phyloP scores from a whole-genome alignment of 202 grass and related monocot species.

The Carex arenaria region DNA sequence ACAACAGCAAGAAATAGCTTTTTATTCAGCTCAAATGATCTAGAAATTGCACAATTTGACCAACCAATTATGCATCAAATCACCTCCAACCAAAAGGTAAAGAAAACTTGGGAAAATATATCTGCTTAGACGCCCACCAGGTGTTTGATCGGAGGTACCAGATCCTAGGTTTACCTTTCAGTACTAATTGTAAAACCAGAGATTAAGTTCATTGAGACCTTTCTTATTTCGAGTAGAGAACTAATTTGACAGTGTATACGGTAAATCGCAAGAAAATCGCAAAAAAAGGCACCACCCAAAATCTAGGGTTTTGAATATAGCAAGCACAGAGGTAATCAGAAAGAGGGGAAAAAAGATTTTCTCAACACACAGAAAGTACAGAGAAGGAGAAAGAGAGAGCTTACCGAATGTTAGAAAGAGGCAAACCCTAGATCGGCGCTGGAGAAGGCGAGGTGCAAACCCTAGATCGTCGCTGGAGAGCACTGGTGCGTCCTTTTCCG shows the following conservation, averaged over 20 bases:
- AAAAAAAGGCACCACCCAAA: too few species aligned
- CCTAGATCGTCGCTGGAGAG: too few species aligned
- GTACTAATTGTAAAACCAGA: background rate
- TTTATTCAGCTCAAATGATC: background rate
- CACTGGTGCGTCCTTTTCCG: too few species aligned
- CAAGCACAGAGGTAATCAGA: too few species aligned
- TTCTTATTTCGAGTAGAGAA: background rate
- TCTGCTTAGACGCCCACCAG: background rate
- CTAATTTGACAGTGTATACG: background rate
- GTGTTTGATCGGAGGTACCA: background rate
- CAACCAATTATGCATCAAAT: background rate
- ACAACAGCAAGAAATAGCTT: background rate
- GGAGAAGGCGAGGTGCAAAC: too few species aligned
- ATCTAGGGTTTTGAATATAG: too few species aligned
- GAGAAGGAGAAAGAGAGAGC: too few species aligned
- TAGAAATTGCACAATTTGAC: background rate
- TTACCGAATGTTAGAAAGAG: too few species aligned
- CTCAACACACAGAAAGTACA: too few species aligned
- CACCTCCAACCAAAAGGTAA: background rate
- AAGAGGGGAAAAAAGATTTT: too few species aligned
- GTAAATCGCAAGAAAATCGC: too few species aligned
- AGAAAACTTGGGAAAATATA: background rate
- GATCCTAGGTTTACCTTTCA: background rate
- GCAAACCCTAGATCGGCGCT: too few species aligned
- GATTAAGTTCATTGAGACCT: background rate